A percentile compares a stretch with the other conserved stretches of the same genome.
These are phyloP conservation scores for Sporothrix brasiliensis DNA, from an alignment of 2,329 filamentous ascomycete genomes.

Conservation along the genomic window DNA sequence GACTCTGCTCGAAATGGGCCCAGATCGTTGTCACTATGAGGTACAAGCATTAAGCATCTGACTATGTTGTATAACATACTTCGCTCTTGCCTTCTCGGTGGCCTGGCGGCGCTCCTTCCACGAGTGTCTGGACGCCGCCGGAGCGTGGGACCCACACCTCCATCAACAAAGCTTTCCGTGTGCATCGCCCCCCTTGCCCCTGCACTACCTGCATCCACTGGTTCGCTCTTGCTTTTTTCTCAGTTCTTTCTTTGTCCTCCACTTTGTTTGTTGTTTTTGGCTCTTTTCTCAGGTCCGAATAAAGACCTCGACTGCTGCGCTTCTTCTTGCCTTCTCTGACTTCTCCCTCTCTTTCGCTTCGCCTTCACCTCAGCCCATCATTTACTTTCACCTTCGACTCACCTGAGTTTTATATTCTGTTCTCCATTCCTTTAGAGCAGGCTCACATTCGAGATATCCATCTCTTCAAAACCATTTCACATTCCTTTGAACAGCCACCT, in stretches of 20 bases:
- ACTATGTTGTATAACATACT: too few species aligned
- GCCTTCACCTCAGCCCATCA: not conserved
- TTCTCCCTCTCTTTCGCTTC: not conserved
- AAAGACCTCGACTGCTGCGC: slow-evolving; percentile 21
- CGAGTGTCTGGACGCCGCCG: slow-evolving; percentile 22
- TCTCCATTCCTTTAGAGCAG: slow-evolving; percentile 39
- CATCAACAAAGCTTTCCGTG: slow-evolving; percentile 15
- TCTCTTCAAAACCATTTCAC: slow-evolving; percentile 16
- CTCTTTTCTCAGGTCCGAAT: not conserved
- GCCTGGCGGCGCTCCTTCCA: not conserved
- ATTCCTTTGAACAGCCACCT: slow-evolving; percentile 10
- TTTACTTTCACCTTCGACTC: slow-evolving; percentile 12
- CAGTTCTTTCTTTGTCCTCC: slow-evolving; percentile 19
- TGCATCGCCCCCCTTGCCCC: slow-evolving; percentile 23
- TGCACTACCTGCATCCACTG: slow-evolving; percentile 1
- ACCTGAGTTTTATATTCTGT: slow-evolving; percentile 21
- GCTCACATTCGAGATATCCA: slow-evolving; percentile 27
- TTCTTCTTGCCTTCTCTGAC: not conserved
- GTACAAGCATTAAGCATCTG: not conserved
- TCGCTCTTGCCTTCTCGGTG: slow-evolving; percentile 12
- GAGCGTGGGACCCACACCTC: slow-evolving; percentile 22
- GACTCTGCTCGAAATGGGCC: not conserved
- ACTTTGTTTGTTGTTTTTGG: slow-evolving; percentile 8
- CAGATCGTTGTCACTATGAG: not conserved
- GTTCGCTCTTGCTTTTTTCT: slow-evolving; percentile 15